phyloP scores from a whole-genome alignment of 1,284 basidiomycete species.

The Cryptococcus sp. region DNA sequence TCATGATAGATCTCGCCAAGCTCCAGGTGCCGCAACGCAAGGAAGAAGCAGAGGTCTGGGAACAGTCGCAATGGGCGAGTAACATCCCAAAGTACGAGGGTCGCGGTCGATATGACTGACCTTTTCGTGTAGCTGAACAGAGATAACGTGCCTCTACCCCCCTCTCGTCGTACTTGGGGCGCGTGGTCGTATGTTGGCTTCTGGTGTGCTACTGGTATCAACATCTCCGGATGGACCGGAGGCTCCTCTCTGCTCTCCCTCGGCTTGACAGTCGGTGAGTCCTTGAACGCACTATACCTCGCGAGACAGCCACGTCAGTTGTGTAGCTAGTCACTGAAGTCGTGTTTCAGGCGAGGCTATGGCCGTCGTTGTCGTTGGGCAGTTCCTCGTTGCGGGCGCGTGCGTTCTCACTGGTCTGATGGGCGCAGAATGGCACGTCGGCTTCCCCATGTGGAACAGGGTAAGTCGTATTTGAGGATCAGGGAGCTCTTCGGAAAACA shows the following conservation, averaged over 20 bases:
- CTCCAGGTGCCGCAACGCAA: constrained; percentile 29
- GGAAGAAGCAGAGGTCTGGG: constrained; percentile 34
- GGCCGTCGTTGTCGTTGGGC: constrained; percentile 29
- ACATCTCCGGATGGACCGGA: constrained; percentile 34
- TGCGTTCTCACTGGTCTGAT: constrained; percentile 28
- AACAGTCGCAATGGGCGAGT: constrained; percentile 29
- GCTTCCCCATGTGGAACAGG: constrained; percentile 34
- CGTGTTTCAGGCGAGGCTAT: constrained; percentile 30
- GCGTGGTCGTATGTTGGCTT: constrained; percentile 31
- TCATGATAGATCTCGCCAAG: constrained; percentile 4
- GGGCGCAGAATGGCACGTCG: constrained; percentile 37
- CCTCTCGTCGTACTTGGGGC: constrained; percentile 34
- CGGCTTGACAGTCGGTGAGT: constrained; percentile 26
- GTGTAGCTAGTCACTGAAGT: not conserved
- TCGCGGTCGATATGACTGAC: constrained; percentile 1
- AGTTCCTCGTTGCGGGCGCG: constrained; percentile 22
- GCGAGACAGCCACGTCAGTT: not conserved
- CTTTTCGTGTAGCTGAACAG: constrained; percentile 25
- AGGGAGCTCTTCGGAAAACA: too few species aligned
- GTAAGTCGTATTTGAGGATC: not conserved
- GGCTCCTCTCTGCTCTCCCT: constrained; percentile 33
- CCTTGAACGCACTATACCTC: not conserved
- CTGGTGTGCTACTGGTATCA: constrained; percentile 28
- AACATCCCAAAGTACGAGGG: not conserved
- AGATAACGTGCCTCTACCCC: constrained; percentile 40